Percentiles rank a stretch among this genome's conserved stretches.
Conservation (phyloP, 169 alveolate genomes). For the Babesia ovis region DNA sequence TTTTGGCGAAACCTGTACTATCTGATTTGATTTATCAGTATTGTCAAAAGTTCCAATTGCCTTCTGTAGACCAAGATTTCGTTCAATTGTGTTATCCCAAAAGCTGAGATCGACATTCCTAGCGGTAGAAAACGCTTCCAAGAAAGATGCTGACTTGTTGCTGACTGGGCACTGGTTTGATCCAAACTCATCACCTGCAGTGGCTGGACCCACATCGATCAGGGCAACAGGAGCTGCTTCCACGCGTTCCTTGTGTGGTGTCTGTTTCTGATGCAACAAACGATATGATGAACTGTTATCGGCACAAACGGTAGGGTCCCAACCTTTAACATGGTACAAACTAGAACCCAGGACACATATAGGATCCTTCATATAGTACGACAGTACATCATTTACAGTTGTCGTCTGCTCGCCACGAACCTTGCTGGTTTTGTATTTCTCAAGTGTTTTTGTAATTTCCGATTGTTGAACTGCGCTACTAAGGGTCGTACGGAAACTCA, state of each 20-base stretch:
- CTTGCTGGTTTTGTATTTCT: background rate
- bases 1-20: background rate
- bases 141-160: background rate
- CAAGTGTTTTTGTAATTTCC: background rate
- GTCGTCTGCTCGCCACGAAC: background rate
- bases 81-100: background rate
- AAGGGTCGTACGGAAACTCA: background rate
- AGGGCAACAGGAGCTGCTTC: background rate
- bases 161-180: background rate
- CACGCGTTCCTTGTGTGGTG: background rate
- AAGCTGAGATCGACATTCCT: background rate
- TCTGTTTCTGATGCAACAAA: background rate
- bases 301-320: background rate
- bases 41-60: background rate
- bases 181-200: background rate
- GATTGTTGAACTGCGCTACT: background rate
- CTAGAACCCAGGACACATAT: conserved; percentile 9
- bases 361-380: conserved; percentile 15
- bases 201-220: background rate
- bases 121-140: background rate
- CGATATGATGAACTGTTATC: background rate
- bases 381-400: background rate
- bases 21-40: background rate
- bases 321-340: conserved; percentile 5
- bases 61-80: background rate